These are phyloP conservation scores for Abelmoschus esculentus DNA, from an alignment of 345 rosid genomes.

Conservation along the genomic window DNA sequence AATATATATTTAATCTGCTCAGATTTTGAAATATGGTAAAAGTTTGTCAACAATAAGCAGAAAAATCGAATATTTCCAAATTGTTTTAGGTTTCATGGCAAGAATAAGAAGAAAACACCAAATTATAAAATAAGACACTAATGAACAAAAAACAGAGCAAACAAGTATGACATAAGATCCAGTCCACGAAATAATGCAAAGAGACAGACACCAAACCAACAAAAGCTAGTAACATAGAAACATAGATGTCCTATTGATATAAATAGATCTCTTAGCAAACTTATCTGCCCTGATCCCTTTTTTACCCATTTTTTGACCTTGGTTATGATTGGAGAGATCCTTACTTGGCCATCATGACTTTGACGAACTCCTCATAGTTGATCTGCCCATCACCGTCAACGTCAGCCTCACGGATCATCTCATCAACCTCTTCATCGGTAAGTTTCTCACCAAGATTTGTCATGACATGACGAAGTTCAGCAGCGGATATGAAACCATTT, in stretches of 20 bases:
- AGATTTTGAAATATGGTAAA: slow-evolving; percentile 4
- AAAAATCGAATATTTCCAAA: background rate
- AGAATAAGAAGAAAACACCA: slow-evolving; percentile 4
- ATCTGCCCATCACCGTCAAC: slow-evolving; percentile 19
- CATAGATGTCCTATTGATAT: slow-evolving; percentile 10
- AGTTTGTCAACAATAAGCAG: background rate
- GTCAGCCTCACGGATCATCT: slow-evolving; percentile 18
- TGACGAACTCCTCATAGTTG: slow-evolving; percentile 18
- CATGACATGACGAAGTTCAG: slow-evolving; percentile 19
- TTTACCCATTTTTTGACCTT: background rate
- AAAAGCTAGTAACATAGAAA: slow-evolving; percentile 14
- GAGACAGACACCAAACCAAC: slow-evolving; percentile 4
- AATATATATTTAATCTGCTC: no score
- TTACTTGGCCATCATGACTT: slow-evolving; percentile 17
- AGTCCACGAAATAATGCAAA: slow-evolving; percentile 5
- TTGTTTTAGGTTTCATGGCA: slow-evolving; percentile 8
- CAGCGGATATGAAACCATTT: slow-evolving; percentile 18
- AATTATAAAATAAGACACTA: background rate
- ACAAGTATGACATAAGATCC: slow-evolving; percentile 1
- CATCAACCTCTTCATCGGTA: slow-evolving; percentile 16
- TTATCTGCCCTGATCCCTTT: slow-evolving; percentile 13
- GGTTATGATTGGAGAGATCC: background rate
- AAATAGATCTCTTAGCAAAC: slow-evolving; percentile 14
- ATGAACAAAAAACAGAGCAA: slow-evolving; percentile 8
- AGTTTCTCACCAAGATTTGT: slow-evolving; percentile 19